Evolutionary conservation across 2,329 filamentous ascomycete species (phyloP), one percentile per base, ranked within the genome.

Genomic region (Byssothecium circinans): DNA sequence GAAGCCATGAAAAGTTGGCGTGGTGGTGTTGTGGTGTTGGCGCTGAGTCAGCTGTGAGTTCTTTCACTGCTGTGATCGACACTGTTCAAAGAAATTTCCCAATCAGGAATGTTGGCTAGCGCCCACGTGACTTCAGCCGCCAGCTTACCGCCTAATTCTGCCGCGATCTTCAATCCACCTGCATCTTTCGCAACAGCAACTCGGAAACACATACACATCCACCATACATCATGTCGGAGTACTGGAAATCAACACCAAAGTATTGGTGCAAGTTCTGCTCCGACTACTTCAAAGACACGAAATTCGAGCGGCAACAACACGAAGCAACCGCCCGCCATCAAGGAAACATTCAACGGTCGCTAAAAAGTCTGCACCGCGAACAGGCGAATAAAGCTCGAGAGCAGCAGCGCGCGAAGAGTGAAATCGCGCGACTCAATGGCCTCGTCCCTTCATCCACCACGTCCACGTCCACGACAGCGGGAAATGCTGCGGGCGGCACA

Each of bases 201-300:
- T 32, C 29, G 10, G 12, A 8, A 32, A 14, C n/a, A 12, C 29
- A n/a, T 32, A 4, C 29, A 36, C 17, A 36, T 14, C 4, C 34
- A 5, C 8, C 17, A 4, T 39, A 45, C 27, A 48, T 15, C 34
- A 97, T 99, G 94, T 86, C 94, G 0, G 94, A 97, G 79, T 95
- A 96, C 75, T 97, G 94, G 94, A 97, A 97, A 71, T 96, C 92
- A 17, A 96, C 91, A 70, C 91, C 91, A 5, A 92, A 87, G 69
- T 95, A 95, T 76, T 97, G 91, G 91, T 99, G 94, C 82, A 97
- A 97, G 73, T 89, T 96, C 78, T 99, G 94, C 81, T 83, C 84
- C 67, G 83, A 82, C 67, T 97, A 85, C 73, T 88, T 99, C 41
- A 88, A 89, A 73, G 94, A 99, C 77, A 96, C 91, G 18, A 86